Percentiles rank a stretch among this genome's conserved stretches.
Conservation (phyloP, 192 early-diverging fungal genomes). For the Spinellus fusiger region DNA sequence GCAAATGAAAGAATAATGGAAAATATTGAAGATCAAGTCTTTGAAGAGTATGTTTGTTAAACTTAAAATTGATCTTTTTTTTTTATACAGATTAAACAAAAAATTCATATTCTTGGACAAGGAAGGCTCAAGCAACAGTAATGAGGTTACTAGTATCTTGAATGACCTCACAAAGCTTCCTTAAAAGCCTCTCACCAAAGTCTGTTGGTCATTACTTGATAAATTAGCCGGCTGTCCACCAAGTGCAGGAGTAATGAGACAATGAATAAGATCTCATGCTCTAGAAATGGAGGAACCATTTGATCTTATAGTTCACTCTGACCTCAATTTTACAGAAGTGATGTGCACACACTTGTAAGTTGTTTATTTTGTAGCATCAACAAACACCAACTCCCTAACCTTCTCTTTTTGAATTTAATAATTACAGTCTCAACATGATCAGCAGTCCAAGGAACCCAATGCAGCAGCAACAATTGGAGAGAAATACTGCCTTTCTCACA, state of each 20-base stretch:
- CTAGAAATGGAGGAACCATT: neutral
- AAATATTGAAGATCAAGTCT: neutral
- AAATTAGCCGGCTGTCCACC: neutral
- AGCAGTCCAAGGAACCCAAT: neutral
- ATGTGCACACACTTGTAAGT: conserved; percentile 2
- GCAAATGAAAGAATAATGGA: conserved; percentile 1
- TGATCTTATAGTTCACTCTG: neutral
- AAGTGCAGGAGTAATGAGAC: conserved; percentile 2
- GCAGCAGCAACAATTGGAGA: conserved; percentile 1
- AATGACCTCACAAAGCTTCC: neutral
- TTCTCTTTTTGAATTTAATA: neutral
- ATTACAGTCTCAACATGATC: neutral
- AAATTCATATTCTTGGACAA: conserved; percentile 4
- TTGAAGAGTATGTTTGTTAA: conserved; percentile 8
- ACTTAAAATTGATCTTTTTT: conserved; percentile 1
- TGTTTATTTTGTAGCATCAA: conserved; percentile 1
- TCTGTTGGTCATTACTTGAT: neutral
- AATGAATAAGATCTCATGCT: neutral
- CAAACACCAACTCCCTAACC: neutral
- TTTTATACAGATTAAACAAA: conserved; percentile 1
- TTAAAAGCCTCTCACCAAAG: neutral
- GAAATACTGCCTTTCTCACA: conserved; percentile 1
- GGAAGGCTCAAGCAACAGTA: neutral
- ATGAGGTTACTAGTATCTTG: neutral
- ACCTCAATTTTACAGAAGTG: conserved; percentile 5